These are phyloP conservation scores for Heritiera littoralis DNA, from an alignment of 345 rosid species.

Conservation along the genomic window DNA sequence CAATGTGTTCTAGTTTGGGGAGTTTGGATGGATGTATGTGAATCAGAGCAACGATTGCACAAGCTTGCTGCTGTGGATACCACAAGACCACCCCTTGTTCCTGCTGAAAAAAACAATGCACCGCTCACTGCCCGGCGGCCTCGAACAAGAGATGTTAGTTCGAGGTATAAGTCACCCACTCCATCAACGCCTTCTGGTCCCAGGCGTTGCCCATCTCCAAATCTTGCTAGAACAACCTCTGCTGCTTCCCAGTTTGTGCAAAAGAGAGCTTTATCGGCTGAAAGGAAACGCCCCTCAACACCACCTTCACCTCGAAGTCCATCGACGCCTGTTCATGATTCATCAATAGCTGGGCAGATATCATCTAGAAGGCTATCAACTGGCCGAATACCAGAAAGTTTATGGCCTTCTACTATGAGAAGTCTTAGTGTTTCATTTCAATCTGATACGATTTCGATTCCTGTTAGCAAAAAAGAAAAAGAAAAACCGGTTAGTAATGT, in stretches of 20 bases:
- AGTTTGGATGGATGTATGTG: conserved; percentile 78
- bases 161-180: conserved; percentile 85
- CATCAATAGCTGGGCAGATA: conserved; percentile 49
- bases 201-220: conserved; percentile 78
- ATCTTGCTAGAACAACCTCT: conserved; percentile 50
- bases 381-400: conserved; percentile 76
- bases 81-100: conserved; percentile 61
- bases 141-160: conserved; percentile 64
- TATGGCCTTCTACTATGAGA: conserved; percentile 99
- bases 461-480: conserved; percentile 84
- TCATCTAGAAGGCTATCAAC: conserved; percentile 64
- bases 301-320: conserved; percentile 66
- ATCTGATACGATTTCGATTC: conserved; percentile 81
- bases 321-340: conserved; percentile 73
- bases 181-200: conserved; percentile 48
- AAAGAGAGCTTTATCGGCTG: conserved; percentile 83
- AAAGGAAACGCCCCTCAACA: conserved; percentile 83
- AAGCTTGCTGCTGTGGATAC: conserved; percentile 55
- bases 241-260: conserved; percentile 51
- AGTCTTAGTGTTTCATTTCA: conserved; percentile 95
- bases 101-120: conserved; percentile 75
- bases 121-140: conserved; percentile 50
- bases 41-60: conserved; percentile 42
- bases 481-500: conserved; percentile 63
- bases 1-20: conserved; percentile 61